Evolutionary conservation across 139 green algal genomes (phyloP), one percentile per base, ranked within the genome.

Genomic region (Picochlorum sp.): DNA sequence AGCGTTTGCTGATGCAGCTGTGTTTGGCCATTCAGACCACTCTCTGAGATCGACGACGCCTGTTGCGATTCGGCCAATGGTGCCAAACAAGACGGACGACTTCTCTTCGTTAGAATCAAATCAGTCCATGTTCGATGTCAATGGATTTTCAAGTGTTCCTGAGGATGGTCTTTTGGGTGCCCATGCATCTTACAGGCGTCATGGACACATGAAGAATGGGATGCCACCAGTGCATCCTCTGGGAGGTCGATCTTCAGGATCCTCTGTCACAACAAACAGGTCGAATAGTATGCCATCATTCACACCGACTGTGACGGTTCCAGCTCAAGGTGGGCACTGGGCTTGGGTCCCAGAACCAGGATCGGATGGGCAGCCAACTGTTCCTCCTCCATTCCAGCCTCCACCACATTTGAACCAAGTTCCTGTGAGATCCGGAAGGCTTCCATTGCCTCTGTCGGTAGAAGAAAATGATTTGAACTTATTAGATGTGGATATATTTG

Each of bases 61-160:
- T 28, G 15, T 65, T 21, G 20, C 58, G 41, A 65, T 65, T 65
- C 58, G 58, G 20, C 23, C 58, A 28, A 65, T 31, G n/a, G 28
- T 41, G n/a, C 20, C 20, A 21, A 21, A 6, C 16, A 26, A 50
- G 41, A 28, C 55, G 2, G 67, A 74, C 9, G 47, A 68, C 20
- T 45, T 70, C 13, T 64, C 63, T 21, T 74, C 67, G 6, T 52
- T 74, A 34, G 67, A 74, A 47, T 74, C 67, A 8, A 50, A 60
- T 3, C 60, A 69, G 20, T 60, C 67, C 4, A 34, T 74, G 26
- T 47, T 74, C 23, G 60, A 26, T 69, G 30, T 7, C 16, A 26
- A 57, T 38, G 34, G 34, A 41, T 41, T 41, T 8, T 41, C 34
- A 11, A 41, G 34, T 41, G 34, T 41, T 14, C 34, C 34, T 41